Evolutionary conservation across 2,329 filamentous ascomycete species (phyloP).

Genomic region (Fusarium nygamai): DNA sequence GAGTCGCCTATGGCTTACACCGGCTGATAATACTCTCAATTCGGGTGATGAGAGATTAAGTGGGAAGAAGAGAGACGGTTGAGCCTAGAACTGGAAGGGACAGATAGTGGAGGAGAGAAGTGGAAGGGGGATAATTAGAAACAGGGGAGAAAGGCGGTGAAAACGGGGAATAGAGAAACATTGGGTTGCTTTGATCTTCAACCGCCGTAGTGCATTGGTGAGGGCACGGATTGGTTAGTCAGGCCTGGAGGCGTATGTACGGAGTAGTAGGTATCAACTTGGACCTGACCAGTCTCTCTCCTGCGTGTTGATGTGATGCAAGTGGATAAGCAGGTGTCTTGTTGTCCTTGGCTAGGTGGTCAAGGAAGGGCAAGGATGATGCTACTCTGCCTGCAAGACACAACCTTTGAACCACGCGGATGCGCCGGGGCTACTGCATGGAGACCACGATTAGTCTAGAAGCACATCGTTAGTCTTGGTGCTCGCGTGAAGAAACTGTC

Average conservation of each 20-base stretch:
- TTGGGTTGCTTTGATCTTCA: background rate
- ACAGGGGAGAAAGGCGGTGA: conserved; percentile 43
- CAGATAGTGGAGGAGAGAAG: conserved; percentile 31
- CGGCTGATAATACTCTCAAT: conserved; percentile 17
- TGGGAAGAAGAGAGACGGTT: conserved; percentile 28
- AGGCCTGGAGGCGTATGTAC: conserved; percentile 10
- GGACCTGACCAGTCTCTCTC: conserved; percentile 23
- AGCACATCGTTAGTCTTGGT: conserved; percentile 18
- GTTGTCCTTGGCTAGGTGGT: background rate
- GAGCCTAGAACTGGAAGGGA: conserved; percentile 31
- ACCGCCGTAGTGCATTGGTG: conserved; percentile 1
- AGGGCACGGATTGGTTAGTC: conserved; percentile 16
- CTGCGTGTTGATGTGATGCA: conserved; percentile 29
- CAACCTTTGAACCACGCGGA: conserved; percentile 38
- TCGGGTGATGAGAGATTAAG: conserved; percentile 34
- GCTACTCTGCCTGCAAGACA: conserved; percentile 37
- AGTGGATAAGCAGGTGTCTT: conserved; percentile 22
- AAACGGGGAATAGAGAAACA: conserved; percentile 33
- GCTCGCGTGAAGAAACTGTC: background rate
- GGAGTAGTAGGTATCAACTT: background rate
- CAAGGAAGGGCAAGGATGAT: conserved; percentile 20
- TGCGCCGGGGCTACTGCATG: conserved; percentile 37
- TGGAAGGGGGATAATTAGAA: conserved; percentile 5
- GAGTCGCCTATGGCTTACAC: conserved; percentile 28
- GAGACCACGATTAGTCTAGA: conserved; percentile 38